Conservation (phyloP, 202 grass and related monocot genomes). For the Brachypodium distachyon region DNA sequence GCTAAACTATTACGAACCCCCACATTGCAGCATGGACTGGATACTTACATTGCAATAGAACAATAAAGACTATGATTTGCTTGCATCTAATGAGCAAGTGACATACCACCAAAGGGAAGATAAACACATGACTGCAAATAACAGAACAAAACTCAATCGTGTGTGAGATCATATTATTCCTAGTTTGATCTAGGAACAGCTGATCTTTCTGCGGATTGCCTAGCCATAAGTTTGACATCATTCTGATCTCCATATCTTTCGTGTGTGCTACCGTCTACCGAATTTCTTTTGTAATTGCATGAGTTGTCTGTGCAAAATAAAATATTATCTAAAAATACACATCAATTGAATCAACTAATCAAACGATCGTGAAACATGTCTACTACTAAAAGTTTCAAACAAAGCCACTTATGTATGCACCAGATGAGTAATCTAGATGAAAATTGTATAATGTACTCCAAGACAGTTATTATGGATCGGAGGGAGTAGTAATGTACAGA, state of each 20-base stretch:
- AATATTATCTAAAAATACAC: no score
- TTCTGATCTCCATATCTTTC: conserved; percentile 1
- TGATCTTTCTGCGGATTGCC: conserved; percentile 9
- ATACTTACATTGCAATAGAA: not conserved
- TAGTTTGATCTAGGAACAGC: conserved; percentile 17
- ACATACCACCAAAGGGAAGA: not conserved
- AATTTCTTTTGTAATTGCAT: no score
- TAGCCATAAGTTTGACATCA: not conserved
- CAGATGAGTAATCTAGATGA: not conserved
- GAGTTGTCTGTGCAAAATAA: no score
- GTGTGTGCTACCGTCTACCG: no score
- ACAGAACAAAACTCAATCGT: not conserved
- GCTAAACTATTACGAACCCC: not conserved
- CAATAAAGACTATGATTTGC: not conserved
- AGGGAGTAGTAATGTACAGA: no score
- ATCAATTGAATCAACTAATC: no score
- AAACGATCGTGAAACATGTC: no score
- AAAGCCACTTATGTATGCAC: not conserved
- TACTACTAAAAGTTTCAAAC: not conserved
- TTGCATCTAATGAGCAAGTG: not conserved
- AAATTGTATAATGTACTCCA: not conserved
- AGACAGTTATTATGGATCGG: no score
- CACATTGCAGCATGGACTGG: not conserved
- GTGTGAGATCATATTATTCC: not conserved
- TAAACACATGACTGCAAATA: not conserved